Base-by-base conservation (phyloP, 2,329 filamentous ascomycete species). In the Sarocladiaceae sp. region DNA sequence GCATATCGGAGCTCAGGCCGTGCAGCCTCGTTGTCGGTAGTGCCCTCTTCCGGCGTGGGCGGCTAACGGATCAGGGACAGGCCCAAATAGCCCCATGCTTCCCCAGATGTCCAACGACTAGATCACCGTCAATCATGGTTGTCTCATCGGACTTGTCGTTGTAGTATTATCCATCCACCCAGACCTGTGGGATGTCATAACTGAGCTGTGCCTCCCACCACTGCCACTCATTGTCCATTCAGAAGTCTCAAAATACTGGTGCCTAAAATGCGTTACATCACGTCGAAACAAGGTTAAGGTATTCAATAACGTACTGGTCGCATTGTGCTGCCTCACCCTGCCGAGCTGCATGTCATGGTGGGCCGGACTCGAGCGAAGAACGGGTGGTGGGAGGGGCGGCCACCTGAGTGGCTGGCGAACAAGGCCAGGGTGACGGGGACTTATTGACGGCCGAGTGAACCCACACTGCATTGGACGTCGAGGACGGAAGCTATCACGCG, bases 221-320 rank as follows among this genome's bases (percentile, higher is more conserved):
- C n/a, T n/a, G n/a, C n/a, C n/a, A n/a, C n/a, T n/a, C n/a, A n/a
- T n/a, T n/a, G n/a, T n/a, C 40, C 22, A 44, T n/a, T 26, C 40
- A 33, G n/a, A 15, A 22, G 13, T 3, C n/a, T 33, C 26, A 17
- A 48, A 48, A 48, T 33, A 17, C 26, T 48, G 44, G 26, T 48
- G 44, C 44, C 44, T 48, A 48, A 48, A 31, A 31, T 31, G 44
- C 23, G 44, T 48, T 48, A 48, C 44, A 48, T 48, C 28, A 17
- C 20, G 28, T 48, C 44, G 44, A 48, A 48, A 48, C 44, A 48
- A 48, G 44, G 44, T 48, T 48, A 33, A 48, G 44, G 44, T 20
- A 22, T 10, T 25, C 26, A 48, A 17, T n/a, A 4, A 17, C 11
- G 28, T 48, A 48, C 33, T 33, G 44, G 26, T 33, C 20, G 44